Conservation (phyloP, 192 early-diverging fungal species). For the Chytriomyces confervae region DNA sequence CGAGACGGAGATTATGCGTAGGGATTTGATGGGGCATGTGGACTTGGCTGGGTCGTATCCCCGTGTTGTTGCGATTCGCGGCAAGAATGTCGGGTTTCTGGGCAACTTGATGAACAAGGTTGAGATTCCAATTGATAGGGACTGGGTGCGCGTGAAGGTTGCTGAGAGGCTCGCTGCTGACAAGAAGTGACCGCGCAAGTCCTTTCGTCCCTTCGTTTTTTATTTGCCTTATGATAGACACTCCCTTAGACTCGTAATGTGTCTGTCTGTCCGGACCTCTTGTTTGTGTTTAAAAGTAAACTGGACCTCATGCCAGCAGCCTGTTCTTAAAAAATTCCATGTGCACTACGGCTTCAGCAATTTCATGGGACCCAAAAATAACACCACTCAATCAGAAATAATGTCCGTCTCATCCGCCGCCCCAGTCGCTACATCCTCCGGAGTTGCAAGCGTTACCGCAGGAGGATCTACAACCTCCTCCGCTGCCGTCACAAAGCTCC, state of each 20-base stretch:
- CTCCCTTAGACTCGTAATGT: too few species aligned
- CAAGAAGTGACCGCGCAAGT: neutral
- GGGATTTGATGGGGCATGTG: conserved; percentile 28
- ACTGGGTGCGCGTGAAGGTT: conserved; percentile 12
- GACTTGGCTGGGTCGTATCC: conserved; percentile 7
- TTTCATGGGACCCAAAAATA: neutral
- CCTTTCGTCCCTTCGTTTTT: neutral
- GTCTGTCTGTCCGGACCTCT: neutral
- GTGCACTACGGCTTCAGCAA: too few species aligned
- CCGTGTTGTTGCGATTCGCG: conserved; percentile 13
- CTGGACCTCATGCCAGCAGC: neutral
- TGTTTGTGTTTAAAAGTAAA: neutral
- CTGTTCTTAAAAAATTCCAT: neutral
- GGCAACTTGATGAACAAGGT: conserved; percentile 14
- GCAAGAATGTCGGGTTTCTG: conserved; percentile 21
- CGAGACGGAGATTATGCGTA: conserved; percentile 34
- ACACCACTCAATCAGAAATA: conserved; percentile 7
- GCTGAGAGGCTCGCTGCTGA: conserved; percentile 3
- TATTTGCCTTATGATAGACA: neutral
- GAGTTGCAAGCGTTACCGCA: neutral
- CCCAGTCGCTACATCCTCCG: neutral
- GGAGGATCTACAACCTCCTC: neutral
- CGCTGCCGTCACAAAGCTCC: neutral
- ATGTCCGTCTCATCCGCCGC: neutral
- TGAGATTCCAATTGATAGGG: conserved; percentile 25